These are phyloP conservation scores for Lentinus brumalis DNA, from an alignment of 768 basidiomycete genomes.

Conservation along the genomic window DNA sequence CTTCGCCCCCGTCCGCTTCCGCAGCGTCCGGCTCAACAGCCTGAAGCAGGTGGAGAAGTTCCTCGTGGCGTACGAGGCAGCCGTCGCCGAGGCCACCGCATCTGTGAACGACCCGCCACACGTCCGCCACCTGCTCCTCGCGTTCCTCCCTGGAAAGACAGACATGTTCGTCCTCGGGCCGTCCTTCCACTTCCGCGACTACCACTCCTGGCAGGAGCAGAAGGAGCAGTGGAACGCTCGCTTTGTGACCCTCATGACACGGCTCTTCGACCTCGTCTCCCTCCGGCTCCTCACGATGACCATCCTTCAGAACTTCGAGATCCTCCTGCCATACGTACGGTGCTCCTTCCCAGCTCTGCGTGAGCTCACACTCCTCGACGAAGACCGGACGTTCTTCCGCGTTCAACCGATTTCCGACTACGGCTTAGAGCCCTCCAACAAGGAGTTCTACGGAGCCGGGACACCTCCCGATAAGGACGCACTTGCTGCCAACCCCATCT, in stretches of 20 bases:
- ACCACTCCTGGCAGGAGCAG: background rate
- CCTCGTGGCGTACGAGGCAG: background rate
- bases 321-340: constrained; percentile 8
- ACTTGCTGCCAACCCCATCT: background rate
- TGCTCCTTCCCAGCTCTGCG: constrained; percentile 3
- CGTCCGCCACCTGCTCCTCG: constrained; percentile 9
- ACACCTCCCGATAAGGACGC: background rate
- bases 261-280: constrained; percentile 4
- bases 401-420: background rate
- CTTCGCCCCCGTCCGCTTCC: constrained; percentile 4
- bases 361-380: constrained; percentile 2
- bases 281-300: constrained; percentile 6
- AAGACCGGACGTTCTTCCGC: constrained; percentile 9
- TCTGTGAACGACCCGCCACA: background rate
- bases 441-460: background rate
- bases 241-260: background rate
- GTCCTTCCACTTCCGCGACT: constrained; percentile 1
- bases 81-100: background rate
- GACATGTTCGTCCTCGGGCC: constrained; percentile 9
- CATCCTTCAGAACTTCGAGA: background rate
- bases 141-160: constrained; percentile 10
- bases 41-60: background rate
- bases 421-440: background rate
- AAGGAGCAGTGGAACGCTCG: constrained; percentile 6
- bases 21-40: constrained; percentile 4